phyloP scores from a whole-genome alignment of 2,329 filamentous ascomycete species.

The Arthroderma sp. region DNA sequence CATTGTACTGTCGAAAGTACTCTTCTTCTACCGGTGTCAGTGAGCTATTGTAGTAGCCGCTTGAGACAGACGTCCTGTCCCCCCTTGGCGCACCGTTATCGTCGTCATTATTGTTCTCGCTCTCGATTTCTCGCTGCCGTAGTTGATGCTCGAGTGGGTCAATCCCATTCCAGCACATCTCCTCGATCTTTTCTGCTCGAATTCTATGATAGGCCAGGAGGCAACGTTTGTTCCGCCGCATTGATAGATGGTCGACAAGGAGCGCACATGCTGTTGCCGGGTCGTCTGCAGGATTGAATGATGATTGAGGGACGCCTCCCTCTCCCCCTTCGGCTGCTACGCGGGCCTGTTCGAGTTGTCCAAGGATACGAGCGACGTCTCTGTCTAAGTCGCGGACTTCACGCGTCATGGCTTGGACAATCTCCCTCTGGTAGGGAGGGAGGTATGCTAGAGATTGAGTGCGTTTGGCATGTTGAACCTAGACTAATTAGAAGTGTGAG shows the following conservation, averaged over 20 bases:
- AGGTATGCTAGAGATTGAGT: conserved; percentile 76
- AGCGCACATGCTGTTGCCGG: conserved; percentile 77
- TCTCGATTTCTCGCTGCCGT: background rate
- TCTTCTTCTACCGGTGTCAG: conserved; percentile 94
- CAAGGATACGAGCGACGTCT: conserved; percentile 66
- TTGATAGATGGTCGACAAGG: conserved; percentile 85
- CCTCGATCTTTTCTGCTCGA: conserved; percentile 79
- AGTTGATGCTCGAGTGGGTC: conserved; percentile 49
- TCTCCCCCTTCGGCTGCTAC: background rate
- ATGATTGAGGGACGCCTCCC: background rate
- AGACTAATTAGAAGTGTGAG: background rate
- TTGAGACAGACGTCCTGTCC: background rate
- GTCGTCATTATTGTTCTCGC: background rate
- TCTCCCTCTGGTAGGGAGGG: conserved; percentile 82
- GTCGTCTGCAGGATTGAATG: conserved; percentile 70
- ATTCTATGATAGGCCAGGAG: conserved; percentile 88
- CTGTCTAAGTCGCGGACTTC: conserved; percentile 90
- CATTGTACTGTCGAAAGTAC: conserved; percentile 82
- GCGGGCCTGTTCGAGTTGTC: conserved; percentile 58
- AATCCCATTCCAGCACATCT: conserved; percentile 80
- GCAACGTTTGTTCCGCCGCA: conserved; percentile 92
- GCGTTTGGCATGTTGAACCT: conserved; percentile 94
- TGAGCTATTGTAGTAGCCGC: conserved; percentile 43
- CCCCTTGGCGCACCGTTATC: background rate
- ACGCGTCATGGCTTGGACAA: conserved; percentile 73